Base-by-base conservation (phyloP, 2,329 filamentous ascomycete genomes). In the Apiospora pterosperma region DNA sequence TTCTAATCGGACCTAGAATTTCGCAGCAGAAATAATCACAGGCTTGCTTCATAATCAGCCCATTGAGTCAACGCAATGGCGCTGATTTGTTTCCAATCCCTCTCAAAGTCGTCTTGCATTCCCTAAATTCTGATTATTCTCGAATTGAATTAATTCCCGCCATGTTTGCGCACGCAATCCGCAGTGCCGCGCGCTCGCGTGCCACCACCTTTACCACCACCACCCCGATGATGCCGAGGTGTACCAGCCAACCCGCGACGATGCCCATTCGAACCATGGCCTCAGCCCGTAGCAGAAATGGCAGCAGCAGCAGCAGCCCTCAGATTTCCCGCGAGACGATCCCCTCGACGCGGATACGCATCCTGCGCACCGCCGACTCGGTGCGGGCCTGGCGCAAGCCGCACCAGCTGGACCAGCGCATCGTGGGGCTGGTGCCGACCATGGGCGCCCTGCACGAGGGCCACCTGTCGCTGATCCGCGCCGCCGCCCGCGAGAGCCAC, bases 391-490 rank as follows among this genome's bases (percentile, higher is more conserved):
- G 90, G 82, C 88, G 93, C 39, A 84, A 81, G 25, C 84, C 88
- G 44, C 87, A 93, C 66, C 79, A 88, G 39, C 79, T 88, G 66
- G 84, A 88, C 72, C 86, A 90, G 71, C 87, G 90, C 64, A 89
- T 89, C 55, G 89, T 99, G 65, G 93, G 91, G 65, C 88, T 99
- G 34, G 93, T 99, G 39, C 96, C 96, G 1, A 99, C 96, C 36
- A 98, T 99, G 96, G 96, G 96, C 67, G 96, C 96, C 61, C 85
- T 99, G n/a, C 96, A 99, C 78, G 86, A 89, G 63, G 96, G 96
- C 44, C 96, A 99, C 79, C 79, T 97, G 62, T 91, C 92, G 4
- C 85, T 99, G 25, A 91, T 97, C 72, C 91, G 92, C 65, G 86
- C 89, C 70, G 96, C 96, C 3, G 94, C 94, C 1, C 82, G 84